Base-by-base conservation (phyloP, 2,329 filamentous ascomycete species). In the Fusarium sp. region DNA sequence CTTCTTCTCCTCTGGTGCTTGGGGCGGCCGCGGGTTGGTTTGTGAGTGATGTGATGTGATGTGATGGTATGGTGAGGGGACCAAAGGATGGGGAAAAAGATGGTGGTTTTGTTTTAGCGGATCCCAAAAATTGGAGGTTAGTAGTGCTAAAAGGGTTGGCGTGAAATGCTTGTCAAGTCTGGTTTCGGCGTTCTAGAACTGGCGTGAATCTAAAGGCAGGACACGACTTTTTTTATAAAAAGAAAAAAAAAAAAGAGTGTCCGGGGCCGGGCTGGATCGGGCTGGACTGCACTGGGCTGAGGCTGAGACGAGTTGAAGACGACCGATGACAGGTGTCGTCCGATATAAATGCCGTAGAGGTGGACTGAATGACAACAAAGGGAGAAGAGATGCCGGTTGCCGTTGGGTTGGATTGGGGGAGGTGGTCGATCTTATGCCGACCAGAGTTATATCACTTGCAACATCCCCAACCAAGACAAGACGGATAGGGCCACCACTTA, bases 121-220 rank as follows among this genome's bases (percentile, higher is more conserved):
- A 66, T 64, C 62, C 65, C 62, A 64, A 64, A 60, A 64, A 64
- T n/a, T 40, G 31, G 56, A 59, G 60, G 27, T 29, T 29, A 29
- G 31, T 59, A 59, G 60, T 74, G 45, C 66, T 66, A 73, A 73
- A 70, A 73, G 50, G 62, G 45, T 64, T 52, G 58, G 72, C 70
- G 61, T 61, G 63, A 70, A 62, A 42, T 74, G 71, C 67, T 62
- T 70, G 69, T 65, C 38, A 64, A 65, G 59, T 67, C 65, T 56
- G 38, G 58, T 60, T 62, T 57, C 69, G 72, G 72, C 62, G 72
- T 75, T 75, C 72, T 75, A 75, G 69, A 75, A 75, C 72, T 75
- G 61, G 64, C 57, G 50, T 69, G 64, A 66, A 61, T 68, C 58
- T 45, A 67, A 67, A 68, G 67, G 61, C 58, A 72, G 71, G 68